Evolutionary conservation across 1,284 basidiomycete genomes (phyloP).

Genomic region (Stereum hirsutum): DNA sequence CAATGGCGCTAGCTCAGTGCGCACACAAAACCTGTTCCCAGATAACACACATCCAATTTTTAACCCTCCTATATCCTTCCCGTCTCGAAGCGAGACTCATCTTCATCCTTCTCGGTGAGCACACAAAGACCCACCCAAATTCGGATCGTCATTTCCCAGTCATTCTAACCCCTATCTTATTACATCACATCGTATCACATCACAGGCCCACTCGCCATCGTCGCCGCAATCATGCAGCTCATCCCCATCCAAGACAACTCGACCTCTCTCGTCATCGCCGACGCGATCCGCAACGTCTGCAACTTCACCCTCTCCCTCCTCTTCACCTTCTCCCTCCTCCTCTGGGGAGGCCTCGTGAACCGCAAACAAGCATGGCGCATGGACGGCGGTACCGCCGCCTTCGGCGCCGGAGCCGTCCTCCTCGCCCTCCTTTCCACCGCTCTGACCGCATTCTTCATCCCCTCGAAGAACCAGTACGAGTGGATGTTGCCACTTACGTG

Average conservation of each 20-base stretch:
- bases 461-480: conserved; percentile 68
- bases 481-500: conserved; percentile 86
- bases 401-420: conserved; percentile 75
- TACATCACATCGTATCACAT: conserved; percentile 6
- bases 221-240: conserved; percentile 82
- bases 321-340: conserved; percentile 82
- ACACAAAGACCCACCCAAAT: no score
- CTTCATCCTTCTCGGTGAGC: conserved; percentile 69
- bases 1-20: not conserved
- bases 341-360: conserved; percentile 93
- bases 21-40: conserved; percentile 21
- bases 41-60: conserved; percentile 97
- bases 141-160: not conserved
- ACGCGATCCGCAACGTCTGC: conserved; percentile 87
- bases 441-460: conserved; percentile 83
- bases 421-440: conserved; percentile 76
- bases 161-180: not conserved
- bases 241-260: conserved; percentile 51
- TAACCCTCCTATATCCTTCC: conserved; percentile 94
- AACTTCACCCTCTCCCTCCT: conserved; percentile 92
- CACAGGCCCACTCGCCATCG: conserved; percentile 76
- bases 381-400: conserved; percentile 92
- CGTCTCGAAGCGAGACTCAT: conserved; percentile 87
- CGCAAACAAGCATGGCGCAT: conserved; percentile 89
- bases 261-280: conserved; percentile 51